Base-by-base conservation (phyloP, 805 yeast genomes). In the Candida ipomoeae region DNA sequence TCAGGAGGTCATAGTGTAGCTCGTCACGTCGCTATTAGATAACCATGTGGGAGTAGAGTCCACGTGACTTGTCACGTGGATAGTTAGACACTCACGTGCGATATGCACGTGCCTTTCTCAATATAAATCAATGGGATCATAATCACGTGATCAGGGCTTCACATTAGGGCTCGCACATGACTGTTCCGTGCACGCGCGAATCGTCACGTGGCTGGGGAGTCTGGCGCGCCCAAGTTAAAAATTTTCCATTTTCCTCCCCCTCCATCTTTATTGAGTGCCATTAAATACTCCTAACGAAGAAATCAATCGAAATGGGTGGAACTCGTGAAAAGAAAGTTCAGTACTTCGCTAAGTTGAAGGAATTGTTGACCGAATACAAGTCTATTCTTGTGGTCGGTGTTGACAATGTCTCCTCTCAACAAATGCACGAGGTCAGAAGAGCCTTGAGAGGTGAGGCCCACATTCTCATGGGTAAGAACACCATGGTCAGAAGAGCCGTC, bases 401-500 rank as follows among this genome's bases (percentile, higher is more conserved):
- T 68, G 99, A 94, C 83, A 94, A 94, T 84, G 99, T 94, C 74
- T 89, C 98, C 63, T 94, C 99, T 66, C 99, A 94, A 84, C 99
- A 94, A 82, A 91, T 94, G 97, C 99, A 94, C 82, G 96, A 94
- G 84, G 84, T 90, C 82, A 90, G 99, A 87, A 90, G 87, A 84
- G 78, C 89, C 62, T 85, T 94, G 71, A 90, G 99, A 82, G 88
- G 89, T 64, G 87, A 84, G 56, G 99, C 94, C 70, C 94, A 88
- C 65, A 91, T 94, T 64, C 81, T 94, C 71, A 94, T 94, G 99
- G 99, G 99, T 83, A 94, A 94, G 88, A 94, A 94, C 97, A 94
- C 99, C 84, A 92, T 94, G 98, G 96, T 94, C 64, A 89, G 99
- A 83, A 90, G 98, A 82, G 99, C 99, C 73, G 81, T 94, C 83